These are phyloP conservation scores for Leccinum insigne DNA, from an alignment of 1,284 basidiomycete genomes.

Conservation along the genomic window DNA sequence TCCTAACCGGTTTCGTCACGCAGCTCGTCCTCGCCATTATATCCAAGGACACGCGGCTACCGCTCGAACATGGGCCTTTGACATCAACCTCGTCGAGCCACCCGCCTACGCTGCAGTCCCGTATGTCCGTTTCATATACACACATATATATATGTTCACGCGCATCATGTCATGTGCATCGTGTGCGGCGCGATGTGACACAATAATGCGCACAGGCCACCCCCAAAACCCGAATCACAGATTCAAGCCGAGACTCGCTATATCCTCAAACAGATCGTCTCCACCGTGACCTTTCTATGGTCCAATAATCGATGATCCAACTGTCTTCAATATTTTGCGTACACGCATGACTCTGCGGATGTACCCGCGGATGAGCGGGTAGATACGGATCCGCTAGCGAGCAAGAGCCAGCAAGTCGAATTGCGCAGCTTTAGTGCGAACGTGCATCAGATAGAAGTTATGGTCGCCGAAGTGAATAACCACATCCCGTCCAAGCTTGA, in stretches of 20 bases:
- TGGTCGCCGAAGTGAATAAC: constrained; percentile 89
- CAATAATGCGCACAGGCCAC: constrained; percentile 35
- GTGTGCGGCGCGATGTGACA: constrained; percentile 3
- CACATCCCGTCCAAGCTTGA: no score
- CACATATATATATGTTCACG: not conserved
- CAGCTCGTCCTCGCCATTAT: constrained; percentile 98
- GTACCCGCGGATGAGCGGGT: constrained; percentile 92
- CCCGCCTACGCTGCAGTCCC: constrained; percentile 46
- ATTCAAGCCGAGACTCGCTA: constrained; percentile 98
- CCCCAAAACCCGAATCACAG: constrained; percentile 82
- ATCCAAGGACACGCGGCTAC: constrained; percentile 85
- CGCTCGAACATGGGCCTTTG: constrained; percentile 98
- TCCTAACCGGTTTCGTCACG: constrained; percentile 86
- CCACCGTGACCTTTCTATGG: constrained; percentile 87
- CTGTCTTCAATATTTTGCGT: constrained; percentile 91
- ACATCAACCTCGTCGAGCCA: constrained; percentile 80
- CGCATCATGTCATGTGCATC: not conserved
- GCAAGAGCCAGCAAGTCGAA: constrained; percentile 96
- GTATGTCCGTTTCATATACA: constrained; percentile 36
- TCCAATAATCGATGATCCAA: constrained; percentile 93
- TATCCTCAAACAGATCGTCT: constrained; percentile 98
- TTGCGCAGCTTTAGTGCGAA: constrained; percentile 90
- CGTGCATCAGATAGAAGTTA: constrained; percentile 87
- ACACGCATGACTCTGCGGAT: constrained; percentile 86
- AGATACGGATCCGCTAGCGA: constrained; percentile 91